These are phyloP conservation scores for Coniochaeta ligniaria DNA, from an alignment of 2,329 filamentous ascomycete genomes.

Conservation along the genomic window DNA sequence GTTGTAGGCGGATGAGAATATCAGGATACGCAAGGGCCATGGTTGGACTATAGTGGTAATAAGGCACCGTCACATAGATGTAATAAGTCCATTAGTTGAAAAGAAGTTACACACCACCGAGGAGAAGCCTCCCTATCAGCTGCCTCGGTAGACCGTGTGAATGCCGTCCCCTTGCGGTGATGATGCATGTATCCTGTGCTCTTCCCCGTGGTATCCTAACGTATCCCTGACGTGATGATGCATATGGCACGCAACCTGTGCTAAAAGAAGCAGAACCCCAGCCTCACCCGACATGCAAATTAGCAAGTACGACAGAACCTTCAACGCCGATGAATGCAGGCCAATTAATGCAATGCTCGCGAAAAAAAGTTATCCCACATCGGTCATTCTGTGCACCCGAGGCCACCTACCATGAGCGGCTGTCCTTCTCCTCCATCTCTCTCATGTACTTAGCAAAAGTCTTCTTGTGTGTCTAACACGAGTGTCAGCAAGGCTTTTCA, in stretches of 20 bases:
- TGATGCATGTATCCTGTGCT: not conserved
- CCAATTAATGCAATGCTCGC: not conserved
- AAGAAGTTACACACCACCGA: not conserved
- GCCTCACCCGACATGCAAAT: not conserved
- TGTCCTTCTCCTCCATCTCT: slow-evolving; percentile 58
- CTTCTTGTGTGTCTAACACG: slow-evolving; percentile 82
- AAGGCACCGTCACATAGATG: not conserved
- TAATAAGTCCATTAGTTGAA: not conserved
- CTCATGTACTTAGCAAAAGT: slow-evolving; percentile 92
- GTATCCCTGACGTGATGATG: not conserved
- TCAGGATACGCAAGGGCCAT: not conserved
- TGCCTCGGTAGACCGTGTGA: not conserved
- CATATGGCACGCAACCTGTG: not conserved
- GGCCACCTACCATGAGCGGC: not conserved
- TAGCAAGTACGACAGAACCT: not conserved
- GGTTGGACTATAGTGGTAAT: not conserved
- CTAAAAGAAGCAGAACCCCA: not conserved
- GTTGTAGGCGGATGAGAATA: not conserved
- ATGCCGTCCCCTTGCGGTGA: not conserved
- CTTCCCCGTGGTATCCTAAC: not conserved
- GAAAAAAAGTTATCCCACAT: not conserved
- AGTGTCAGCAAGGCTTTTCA: not conserved
- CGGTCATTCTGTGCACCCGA: not conserved
- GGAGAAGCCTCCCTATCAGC: not conserved
- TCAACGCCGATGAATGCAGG: not conserved